Conservation (phyloP, 2,329 filamentous ascomycete genomes). For the Thielaviopsis cerberus region DNA sequence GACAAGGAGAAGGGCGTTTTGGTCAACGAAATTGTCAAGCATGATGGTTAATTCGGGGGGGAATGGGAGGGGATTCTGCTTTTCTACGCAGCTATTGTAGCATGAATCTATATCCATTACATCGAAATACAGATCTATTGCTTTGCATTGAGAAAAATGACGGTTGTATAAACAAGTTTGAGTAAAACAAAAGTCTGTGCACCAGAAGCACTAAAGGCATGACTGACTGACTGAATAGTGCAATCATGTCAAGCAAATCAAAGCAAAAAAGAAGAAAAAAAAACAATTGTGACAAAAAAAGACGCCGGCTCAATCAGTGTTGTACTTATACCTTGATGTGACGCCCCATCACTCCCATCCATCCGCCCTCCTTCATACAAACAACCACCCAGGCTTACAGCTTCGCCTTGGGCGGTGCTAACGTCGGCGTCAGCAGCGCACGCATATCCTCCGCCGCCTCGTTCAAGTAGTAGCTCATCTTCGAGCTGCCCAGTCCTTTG, state of each 20-base stretch:
- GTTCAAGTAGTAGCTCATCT: conserved; percentile 90
- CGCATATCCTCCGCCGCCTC: conserved; percentile 83
- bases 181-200: no score
- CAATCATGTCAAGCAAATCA: background rate
- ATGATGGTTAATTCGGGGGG: conserved; percentile 45
- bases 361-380: no score
- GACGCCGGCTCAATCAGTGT: background rate
- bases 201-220: no score
- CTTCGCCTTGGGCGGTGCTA: conserved; percentile 72
- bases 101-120: background rate
- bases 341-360: background rate
- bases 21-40: conserved; percentile 86
- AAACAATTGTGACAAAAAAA: background rate
- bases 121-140: background rate
- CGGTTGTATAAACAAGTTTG: no score
- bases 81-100: no score
- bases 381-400: conserved; percentile 38
- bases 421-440: conserved; percentile 63
- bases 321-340: background rate
- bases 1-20: conserved; percentile 52
- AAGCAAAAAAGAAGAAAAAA: background rate
- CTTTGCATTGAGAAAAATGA: no score
- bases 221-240: no score
- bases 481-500: conserved; percentile 74
- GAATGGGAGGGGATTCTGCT: background rate